Evolutionary conservation across 306 rosid genomes (phyloP).

Genomic region (Carpinus fangiana): DNA sequence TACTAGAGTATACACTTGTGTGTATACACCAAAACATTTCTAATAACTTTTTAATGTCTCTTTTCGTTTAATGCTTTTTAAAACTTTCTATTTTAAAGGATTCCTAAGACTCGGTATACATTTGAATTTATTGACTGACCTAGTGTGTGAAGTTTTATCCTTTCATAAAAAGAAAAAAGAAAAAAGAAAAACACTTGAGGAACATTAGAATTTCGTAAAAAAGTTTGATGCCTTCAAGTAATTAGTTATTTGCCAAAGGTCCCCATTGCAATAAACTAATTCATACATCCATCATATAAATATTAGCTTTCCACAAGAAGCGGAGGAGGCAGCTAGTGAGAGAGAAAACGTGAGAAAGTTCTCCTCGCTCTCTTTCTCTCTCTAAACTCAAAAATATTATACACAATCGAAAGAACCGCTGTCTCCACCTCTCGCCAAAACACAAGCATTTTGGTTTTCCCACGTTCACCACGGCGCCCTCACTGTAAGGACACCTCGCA

Average conservation of each 20-base stretch:
- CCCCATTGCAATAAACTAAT: background rate
- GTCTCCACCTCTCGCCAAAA: constrained; percentile 4
- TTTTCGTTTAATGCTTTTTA: too few species aligned
- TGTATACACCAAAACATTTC: too few species aligned
- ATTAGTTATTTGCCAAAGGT: background rate
- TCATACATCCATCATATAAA: background rate
- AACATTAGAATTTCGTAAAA: too few species aligned
- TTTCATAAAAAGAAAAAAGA: too few species aligned
- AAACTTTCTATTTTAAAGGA: too few species aligned
- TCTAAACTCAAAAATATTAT: background rate
- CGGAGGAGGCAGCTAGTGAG: background rate
- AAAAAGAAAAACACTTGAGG: too few species aligned
- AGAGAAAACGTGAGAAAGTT: constrained; percentile 1
- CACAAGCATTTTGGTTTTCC: background rate
- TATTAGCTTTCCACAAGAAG: background rate
- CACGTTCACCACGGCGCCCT: background rate
- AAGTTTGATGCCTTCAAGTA: background rate
- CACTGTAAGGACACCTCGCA: constrained; percentile 3
- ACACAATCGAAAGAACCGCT: background rate
- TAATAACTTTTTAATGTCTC: too few species aligned
- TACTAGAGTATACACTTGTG: too few species aligned
- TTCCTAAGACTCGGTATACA: too few species aligned
- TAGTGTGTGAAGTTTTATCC: too few species aligned
- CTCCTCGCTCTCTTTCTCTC: background rate
- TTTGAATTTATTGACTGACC: too few species aligned